These are phyloP conservation scores for Tylopilus plumbeoviolaceoides DNA, from an alignment of 768 basidiomycete species.

Conservation along the genomic window DNA sequence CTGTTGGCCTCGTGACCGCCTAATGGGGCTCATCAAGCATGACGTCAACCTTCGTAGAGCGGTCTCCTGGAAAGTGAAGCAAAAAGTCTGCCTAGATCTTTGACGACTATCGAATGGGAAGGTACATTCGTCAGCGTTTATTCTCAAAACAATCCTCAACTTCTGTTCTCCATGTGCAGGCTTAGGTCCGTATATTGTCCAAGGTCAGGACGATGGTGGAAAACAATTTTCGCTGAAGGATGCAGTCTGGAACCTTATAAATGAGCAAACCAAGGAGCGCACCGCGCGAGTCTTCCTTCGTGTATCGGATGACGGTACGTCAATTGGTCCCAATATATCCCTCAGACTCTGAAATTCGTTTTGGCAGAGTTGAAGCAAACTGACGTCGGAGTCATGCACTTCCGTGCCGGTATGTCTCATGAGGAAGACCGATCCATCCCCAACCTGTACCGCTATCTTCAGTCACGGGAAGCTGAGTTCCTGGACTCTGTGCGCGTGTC, in stretches of 20 bases:
- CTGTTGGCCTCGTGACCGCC: constrained; percentile 98
- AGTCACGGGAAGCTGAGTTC: constrained; percentile 98
- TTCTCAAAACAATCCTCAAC: constrained; percentile 95
- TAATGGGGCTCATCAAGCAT: constrained; percentile 98
- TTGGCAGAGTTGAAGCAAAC: constrained; percentile 97
- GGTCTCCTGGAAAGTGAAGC: constrained; percentile 99
- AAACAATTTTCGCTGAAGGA: constrained; percentile 97
- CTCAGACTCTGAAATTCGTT: not conserved
- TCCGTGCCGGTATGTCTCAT: constrained; percentile 98
- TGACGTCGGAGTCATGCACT: constrained; percentile 95
- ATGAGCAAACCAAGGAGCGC: constrained; percentile 95
- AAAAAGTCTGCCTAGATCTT: constrained; percentile 89
- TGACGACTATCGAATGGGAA: constrained; percentile 99
- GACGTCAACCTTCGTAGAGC: constrained; percentile 98
- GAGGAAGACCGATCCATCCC: constrained; percentile 95
- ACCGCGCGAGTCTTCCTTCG: constrained; percentile 98
- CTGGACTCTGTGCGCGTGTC: constrained; percentile 95
- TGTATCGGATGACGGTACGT: constrained; percentile 86
- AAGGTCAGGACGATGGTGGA: constrained; percentile 93
- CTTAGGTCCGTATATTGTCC: constrained; percentile 95
- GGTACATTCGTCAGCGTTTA: constrained; percentile 97
- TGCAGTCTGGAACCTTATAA: constrained; percentile 94
- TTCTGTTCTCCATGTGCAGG: constrained; percentile 98
- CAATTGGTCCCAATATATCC: not conserved
- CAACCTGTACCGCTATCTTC: constrained; percentile 93